Conservation (phyloP, 2,329 filamentous ascomycete species). For the Aotearoamyces nothofagi region DNA sequence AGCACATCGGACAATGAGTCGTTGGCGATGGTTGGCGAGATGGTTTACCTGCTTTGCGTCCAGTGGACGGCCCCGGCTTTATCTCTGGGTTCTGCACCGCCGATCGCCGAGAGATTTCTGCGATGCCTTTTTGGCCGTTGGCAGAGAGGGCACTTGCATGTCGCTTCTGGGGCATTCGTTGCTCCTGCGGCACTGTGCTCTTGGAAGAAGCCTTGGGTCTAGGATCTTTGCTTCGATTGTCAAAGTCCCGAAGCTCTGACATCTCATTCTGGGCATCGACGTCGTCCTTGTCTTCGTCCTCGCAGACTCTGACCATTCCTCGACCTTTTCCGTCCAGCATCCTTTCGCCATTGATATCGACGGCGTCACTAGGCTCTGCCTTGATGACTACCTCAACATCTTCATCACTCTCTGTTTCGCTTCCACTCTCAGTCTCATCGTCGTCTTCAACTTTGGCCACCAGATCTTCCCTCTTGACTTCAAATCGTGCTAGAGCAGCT, state of each 20-base stretch:
- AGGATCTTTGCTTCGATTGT: background rate
- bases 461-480: conserved; percentile 24
- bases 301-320: conserved; percentile 60
- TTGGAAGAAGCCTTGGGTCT: background rate
- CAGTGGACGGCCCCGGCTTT: too few relatives aligned
- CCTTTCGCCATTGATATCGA: conserved; percentile 48
- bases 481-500: conserved; percentile 43
- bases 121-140: conserved; percentile 23
- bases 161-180: background rate
- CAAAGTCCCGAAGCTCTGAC: conserved; percentile 28
- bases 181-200: background rate
- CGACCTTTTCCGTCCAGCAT: conserved; percentile 52
- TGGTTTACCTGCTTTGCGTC: too few relatives aligned
- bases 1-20: too few relatives aligned
- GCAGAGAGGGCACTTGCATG: too few relatives aligned
- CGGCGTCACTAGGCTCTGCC: conserved; percentile 31
- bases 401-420: conserved; percentile 27
- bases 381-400: conserved; percentile 30
- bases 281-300: conserved; percentile 48
- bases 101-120: too few relatives aligned
- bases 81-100: too few relatives aligned
- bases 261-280: conserved; percentile 45
- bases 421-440: conserved; percentile 25
- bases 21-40: too few relatives aligned
- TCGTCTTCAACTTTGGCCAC: conserved; percentile 22